A percentile compares a stretch with the other conserved stretches of the same genome.
Conservation (phyloP, 2,329 filamentous ascomycete species). For the Phoma herbarum region DNA sequence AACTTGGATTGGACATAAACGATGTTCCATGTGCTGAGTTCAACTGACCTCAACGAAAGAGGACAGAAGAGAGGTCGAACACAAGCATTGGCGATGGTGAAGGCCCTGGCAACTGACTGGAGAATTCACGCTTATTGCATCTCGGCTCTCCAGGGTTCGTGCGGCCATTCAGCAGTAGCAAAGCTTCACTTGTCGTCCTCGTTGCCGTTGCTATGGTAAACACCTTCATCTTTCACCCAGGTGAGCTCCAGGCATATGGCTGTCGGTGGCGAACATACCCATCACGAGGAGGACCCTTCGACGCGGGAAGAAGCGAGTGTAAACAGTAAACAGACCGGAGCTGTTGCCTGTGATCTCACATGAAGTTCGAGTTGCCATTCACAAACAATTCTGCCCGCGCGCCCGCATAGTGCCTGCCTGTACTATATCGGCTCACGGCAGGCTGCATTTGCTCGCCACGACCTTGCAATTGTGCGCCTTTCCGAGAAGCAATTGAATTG, state of each 20-base stretch:
- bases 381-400: not conserved
- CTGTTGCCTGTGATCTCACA: not conserved
- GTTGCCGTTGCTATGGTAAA: conserved; percentile 1
- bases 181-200: not conserved
- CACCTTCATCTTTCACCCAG: not conserved
- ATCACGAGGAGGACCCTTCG: not conserved
- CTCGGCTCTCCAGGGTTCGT: not conserved
- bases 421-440: not conserved
- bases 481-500: not conserved
- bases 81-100: too few relatives aligned
- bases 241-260: not conserved
- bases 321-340: not conserved
- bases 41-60: too few relatives aligned
- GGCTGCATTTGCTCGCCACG: not conserved
- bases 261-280: not conserved
- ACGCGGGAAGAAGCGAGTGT: not conserved
- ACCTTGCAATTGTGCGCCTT: not conserved
- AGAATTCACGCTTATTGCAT: not conserved
- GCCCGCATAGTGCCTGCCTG: not conserved
- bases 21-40: too few relatives aligned
- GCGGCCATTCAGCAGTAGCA: not conserved
- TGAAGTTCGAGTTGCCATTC: not conserved
- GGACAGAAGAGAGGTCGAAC: too few relatives aligned
- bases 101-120: not conserved
- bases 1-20: too few relatives aligned